phyloP scores from a whole-genome alignment of 352 stramenopile genomes.

The Globisporangium paroecandrum region DNA sequence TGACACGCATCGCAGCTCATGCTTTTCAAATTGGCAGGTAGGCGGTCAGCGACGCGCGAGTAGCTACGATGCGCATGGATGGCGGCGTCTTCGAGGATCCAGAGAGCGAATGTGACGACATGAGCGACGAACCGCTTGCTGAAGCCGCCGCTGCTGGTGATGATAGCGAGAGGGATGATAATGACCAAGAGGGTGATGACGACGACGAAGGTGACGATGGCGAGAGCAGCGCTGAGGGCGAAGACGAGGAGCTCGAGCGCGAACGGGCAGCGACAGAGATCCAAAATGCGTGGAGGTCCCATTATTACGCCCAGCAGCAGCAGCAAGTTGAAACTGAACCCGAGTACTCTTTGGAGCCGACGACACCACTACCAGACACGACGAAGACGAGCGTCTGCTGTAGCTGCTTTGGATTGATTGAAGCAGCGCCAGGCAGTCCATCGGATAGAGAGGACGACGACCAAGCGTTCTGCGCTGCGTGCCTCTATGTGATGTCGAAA shows the following conservation, averaged over 20 bases:
- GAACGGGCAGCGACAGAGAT: conserved; percentile 16
- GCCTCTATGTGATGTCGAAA: conserved; percentile 20
- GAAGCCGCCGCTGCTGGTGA: background rate
- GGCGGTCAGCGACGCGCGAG: background rate
- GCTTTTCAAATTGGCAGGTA: background rate
- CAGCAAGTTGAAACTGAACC: background rate
- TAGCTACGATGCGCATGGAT: background rate
- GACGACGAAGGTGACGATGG: background rate
- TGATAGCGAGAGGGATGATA: background rate
- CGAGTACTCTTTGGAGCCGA: background rate
- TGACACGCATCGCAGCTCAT: background rate
- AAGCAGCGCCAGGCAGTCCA: background rate
- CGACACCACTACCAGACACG: too few relatives aligned
- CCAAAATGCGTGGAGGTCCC: conserved; percentile 12
- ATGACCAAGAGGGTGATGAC: background rate
- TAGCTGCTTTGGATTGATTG: conserved; percentile 35
- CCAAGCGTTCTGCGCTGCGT: conserved; percentile 29
- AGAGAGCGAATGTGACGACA: background rate
- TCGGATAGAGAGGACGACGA: conserved; percentile 16
- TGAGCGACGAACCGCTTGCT: background rate
- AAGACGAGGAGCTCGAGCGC: conserved; percentile 8
- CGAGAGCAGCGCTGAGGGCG: background rate
- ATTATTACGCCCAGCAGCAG: background rate
- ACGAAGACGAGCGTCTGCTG: conserved; percentile 27
- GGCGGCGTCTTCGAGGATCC: background rate